Base-by-base conservation (phyloP, 2,329 filamentous ascomycete species). In the Apiospora koreana region DNA sequence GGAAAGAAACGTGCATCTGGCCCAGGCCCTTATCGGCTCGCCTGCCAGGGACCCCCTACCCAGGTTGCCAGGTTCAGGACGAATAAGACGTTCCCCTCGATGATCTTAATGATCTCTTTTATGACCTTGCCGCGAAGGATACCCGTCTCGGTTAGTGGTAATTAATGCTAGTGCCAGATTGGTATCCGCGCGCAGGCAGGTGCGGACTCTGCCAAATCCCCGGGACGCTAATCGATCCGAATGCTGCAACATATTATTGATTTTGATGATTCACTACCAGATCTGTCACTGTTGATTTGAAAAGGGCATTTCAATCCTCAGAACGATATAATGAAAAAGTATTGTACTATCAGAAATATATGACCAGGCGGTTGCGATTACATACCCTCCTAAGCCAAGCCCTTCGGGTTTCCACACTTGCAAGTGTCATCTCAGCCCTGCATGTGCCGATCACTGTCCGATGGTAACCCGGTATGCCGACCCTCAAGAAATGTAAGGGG, bases 41-140 rank as follows among this genome's bases (percentile, higher is more conserved):
- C 50, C 8, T 58, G 25, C 54, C 8, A n/a, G 54, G 8, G 2
- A 28, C 31, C 31, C 54, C 43, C 43, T 16, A 2, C 12, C 9
- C 41, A n/a, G n/a, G n/a, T 12, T 43, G 41, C 14, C 7, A 54
- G 12, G 48, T 7, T 31, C 16, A 35, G 50, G 10, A 28, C 50
- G 28, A 58, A 58, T 58, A 31, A 58, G 28, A 58, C 28, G 28
- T 21, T 58, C n/a, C 21, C 28, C 16, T 31, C 25, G 50, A 35
- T 35, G 50, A 58, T 58, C 50, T 58, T 58, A 58, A 58, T 58
- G 28, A 58, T 58, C 25, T 21, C 50, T 58, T 16, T 58, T 58
- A 58, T 58, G 50, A 58, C 50, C 16, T 31, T 3, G 50, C 28
- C 50, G 50, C 50, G 50, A 58, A 58, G 50, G 7, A 58, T 58